Conservation (phyloP, 2,329 filamentous ascomycete species). For the Monilinia fructigena region DNA sequence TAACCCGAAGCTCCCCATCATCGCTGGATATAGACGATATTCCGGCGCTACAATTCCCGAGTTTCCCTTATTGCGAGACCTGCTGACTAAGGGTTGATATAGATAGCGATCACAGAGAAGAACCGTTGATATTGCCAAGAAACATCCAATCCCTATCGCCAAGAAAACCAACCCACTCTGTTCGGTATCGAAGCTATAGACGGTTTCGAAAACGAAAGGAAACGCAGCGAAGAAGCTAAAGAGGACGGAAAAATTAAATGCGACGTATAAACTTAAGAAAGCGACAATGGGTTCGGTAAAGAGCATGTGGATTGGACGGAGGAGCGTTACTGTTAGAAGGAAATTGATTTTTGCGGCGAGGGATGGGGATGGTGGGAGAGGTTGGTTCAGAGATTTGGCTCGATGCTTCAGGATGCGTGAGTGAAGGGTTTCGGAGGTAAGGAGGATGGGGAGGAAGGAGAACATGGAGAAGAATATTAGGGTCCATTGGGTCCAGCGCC, state of each 20-base stretch:
- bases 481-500: constrained; percentile 56
- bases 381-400: constrained; percentile 43
- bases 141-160: constrained; percentile 44
- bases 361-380: constrained; percentile 40
- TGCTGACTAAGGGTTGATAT: constrained; percentile 39
- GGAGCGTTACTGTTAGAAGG: constrained; percentile 40
- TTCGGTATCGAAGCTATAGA: constrained; percentile 42
- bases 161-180: constrained; percentile 43
- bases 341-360: constrained; percentile 40
- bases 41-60: constrained; percentile 47
- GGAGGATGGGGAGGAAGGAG: constrained; percentile 47
- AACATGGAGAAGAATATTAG: constrained; percentile 50
- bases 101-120: constrained; percentile 45
- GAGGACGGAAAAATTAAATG: constrained; percentile 42
- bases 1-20: constrained; percentile 55
- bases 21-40: constrained; percentile 57
- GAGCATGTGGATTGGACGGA: constrained; percentile 44
- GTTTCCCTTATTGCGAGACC: constrained; percentile 10
- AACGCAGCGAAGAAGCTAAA: constrained; percentile 45
- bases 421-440: constrained; percentile 44
- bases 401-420: constrained; percentile 35
- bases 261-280: constrained; percentile 41
- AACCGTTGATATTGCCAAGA: constrained; percentile 46
- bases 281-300: constrained; percentile 41
- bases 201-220: constrained; percentile 42